Evolutionary conservation across 257 asterid genomes (phyloP).

Genomic region (Ilex aquifolium): DNA sequence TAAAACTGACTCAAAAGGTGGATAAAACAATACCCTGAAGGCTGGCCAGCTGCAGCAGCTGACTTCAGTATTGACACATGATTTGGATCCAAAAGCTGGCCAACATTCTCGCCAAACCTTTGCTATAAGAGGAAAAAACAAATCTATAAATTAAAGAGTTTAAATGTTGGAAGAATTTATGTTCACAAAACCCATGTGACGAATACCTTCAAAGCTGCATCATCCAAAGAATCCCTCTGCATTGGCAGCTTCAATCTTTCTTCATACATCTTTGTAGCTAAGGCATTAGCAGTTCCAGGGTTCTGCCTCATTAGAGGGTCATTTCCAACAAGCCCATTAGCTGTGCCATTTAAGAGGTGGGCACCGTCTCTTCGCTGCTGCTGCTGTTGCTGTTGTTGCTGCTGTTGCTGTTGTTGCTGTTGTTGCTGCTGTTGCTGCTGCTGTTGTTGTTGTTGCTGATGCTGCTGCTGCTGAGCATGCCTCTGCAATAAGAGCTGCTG

Average conservation of each 20-base stretch:
- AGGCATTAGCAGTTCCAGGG: conserved; percentile 74
- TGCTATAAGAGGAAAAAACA: conserved; percentile 48
- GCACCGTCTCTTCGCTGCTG: conserved; percentile 76
- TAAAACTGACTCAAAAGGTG: neutral
- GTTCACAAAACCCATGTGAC: neutral
- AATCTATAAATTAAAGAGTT: neutral
- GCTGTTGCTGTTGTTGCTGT: conserved; percentile 35
- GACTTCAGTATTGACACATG: conserved; percentile 91
- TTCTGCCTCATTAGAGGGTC: conserved; percentile 79
- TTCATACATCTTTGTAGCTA: conserved; percentile 85
- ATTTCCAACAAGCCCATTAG: conserved; percentile 75
- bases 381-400: conserved; percentile 33
- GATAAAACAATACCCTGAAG: conserved; percentile 59
- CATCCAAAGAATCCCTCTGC: conserved; percentile 83
- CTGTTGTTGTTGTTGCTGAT: conserved; percentile 55
- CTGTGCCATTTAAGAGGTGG: conserved; percentile 67
- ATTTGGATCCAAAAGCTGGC: conserved; percentile 74
- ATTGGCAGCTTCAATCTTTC: conserved; percentile 69
- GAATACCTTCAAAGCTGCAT: conserved; percentile 77
- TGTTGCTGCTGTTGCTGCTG: conserved; percentile 46
- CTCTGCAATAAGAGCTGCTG: conserved; percentile 73
- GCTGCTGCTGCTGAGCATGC: conserved; percentile 78
- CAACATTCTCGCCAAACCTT: conserved; percentile 76
- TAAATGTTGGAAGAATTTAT: conserved; percentile 6
- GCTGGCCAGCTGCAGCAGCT: conserved; percentile 73